Base-by-base conservation (phyloP, 1,284 basidiomycete species). In the Pascua guehoae region DNA sequence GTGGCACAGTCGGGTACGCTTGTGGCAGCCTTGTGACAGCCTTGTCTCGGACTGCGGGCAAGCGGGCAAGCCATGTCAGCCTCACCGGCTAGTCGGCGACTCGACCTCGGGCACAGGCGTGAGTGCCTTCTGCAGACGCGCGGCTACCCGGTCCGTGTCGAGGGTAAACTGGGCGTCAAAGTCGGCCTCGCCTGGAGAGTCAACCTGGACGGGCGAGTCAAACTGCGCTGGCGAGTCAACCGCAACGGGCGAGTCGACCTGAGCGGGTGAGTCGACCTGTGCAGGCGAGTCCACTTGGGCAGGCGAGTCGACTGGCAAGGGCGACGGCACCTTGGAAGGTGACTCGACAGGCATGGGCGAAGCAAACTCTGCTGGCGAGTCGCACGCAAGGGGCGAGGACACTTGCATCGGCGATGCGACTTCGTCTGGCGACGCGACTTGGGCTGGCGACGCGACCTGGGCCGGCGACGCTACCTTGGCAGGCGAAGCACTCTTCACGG, bases 271-370 rank as follows among this genome's bases (percentile, higher is more conserved):
- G 15, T 54, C 41, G 2, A 47, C 40, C 42, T 47, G 41, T n/a
- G 38, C 39, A 7, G 55, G 55, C 10, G 55, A 56, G 3, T 47
- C 41, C 9, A 47, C 46, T n/a, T 42, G 36, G 3, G 42, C 48
- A 2, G 58, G 58, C n/a, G 58, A 60, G 15, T 56, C 17, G 11
- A 47, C 48, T 4, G 51, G 44, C 16, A 32, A 39, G 10, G 24
- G 24, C 24, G 24, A 32, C 24, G 24, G 4, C 4, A 32, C 24
- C 24, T 32, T 5, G 8, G 42, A 44, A 2, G 47, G 51, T 7
- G 39, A 47, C 41, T 56, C 41, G 8, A 38, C 51, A 17, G 40
- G 18, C 36, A 47, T 47, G 9, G 53, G 53, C 12, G 53, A 54
- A 5, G 47, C 53, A 14, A 32, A 44, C 17, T 44, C 18, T 2